phyloP scores from a whole-genome alignment of 768 basidiomycete species.

The Mycena venus region DNA sequence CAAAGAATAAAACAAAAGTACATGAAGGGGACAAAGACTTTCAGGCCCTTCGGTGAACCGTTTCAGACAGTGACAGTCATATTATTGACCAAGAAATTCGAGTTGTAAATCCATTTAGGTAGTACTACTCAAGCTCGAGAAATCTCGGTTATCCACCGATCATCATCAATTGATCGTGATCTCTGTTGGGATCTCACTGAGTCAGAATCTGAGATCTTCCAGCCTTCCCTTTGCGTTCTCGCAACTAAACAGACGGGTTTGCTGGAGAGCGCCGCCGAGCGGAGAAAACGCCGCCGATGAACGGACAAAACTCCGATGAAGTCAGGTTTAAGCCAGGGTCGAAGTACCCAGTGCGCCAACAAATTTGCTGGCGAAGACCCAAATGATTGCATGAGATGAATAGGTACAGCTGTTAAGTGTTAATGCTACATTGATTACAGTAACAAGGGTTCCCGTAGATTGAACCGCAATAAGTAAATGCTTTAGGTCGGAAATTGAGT shows the following conservation, averaged over 20 bases:
- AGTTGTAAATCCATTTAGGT: no score
- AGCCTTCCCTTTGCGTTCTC: not conserved
- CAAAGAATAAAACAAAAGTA: no score
- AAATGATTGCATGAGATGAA: slow-evolving; percentile 10
- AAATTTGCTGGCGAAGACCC: slow-evolving; percentile 1
- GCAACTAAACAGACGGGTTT: no score
- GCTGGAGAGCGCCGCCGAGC: no score
- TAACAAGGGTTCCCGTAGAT: slow-evolving; percentile 23
- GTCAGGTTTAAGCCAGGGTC: no score
- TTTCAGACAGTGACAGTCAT: not conserved
- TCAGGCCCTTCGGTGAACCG: no score
- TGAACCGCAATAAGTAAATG: slow-evolving; percentile 27
- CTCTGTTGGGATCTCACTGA: not conserved
- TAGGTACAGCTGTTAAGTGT: slow-evolving; percentile 15
- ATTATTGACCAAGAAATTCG: no score
- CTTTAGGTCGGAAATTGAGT: slow-evolving; percentile 15
- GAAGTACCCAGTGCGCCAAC: slow-evolving; percentile 2
- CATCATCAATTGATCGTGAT: not conserved
- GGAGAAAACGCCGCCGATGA: no score
- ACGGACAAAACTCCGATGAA: no score
- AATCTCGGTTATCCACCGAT: no score
- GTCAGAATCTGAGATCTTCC: not conserved
- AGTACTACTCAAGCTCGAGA: no score
- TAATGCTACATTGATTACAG: slow-evolving; percentile 26
- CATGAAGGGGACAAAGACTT: no score